phyloP scores from a whole-genome alignment of 164 flowering plant genomes.

The Tetrastigma voinierianum region DNA sequence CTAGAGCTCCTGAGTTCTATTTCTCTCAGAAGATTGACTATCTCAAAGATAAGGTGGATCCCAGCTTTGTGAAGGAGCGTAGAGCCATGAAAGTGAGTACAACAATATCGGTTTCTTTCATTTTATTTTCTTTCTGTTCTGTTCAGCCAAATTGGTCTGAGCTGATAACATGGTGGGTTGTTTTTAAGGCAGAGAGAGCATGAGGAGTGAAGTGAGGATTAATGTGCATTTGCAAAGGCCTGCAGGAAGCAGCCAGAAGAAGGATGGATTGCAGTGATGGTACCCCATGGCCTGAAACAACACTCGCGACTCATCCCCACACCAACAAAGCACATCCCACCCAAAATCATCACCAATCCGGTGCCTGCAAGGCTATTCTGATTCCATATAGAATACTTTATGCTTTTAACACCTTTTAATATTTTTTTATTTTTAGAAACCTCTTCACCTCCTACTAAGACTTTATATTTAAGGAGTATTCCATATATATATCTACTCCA shows the following conservation, averaged over 20 bases:
- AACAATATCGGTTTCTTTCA: neutral
- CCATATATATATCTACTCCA: too few species aligned
- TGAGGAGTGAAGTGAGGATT: conserved; percentile 83
- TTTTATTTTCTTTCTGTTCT: neutral
- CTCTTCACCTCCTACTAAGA: too few species aligned
- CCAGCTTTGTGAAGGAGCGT: conserved; percentile 48
- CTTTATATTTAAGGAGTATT: too few species aligned
- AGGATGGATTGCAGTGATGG: conserved; percentile 96
- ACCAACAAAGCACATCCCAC: too few species aligned
- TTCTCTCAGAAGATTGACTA: conserved; percentile 50
- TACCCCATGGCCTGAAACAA: conserved; percentile 88
- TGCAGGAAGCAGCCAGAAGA: conserved; percentile 79
- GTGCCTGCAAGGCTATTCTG: neutral
- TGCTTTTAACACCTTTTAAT: too few species aligned
- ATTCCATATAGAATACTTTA: too few species aligned
- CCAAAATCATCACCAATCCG: too few species aligned
- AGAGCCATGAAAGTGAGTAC: conserved; percentile 48
- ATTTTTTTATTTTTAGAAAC: too few species aligned
- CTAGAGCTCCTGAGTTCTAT: conserved; percentile 50
- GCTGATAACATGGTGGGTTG: too few species aligned
- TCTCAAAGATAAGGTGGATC: conserved; percentile 48
- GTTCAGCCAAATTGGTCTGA: neutral
- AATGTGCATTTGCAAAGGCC: conserved; percentile 78
- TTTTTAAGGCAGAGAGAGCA: conserved; percentile 60
- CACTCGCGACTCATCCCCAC: conserved; percentile 80